These are phyloP conservation scores for Elymus sibiricus DNA, from an alignment of 176 grass and related monocot species.

Conservation along the genomic window DNA sequence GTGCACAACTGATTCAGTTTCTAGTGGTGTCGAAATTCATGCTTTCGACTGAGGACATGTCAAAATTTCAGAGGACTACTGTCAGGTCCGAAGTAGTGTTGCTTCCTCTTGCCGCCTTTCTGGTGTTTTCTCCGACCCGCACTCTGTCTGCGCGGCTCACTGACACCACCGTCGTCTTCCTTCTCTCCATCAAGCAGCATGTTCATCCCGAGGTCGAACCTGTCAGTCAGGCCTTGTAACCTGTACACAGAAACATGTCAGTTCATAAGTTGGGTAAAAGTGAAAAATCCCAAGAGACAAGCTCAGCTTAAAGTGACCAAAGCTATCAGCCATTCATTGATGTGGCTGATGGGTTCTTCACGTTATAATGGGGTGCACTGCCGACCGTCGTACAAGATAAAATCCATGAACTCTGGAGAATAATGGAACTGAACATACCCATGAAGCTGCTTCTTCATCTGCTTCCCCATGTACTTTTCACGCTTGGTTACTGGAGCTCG, in stretches of 20 bases:
- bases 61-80: not conserved
- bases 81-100: constrained; percentile 2
- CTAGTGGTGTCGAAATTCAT: not conserved
- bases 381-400: not conserved
- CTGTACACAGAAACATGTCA: constrained; percentile 16
- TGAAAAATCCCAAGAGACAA: not conserved
- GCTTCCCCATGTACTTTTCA: constrained; percentile 68
- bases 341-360: not conserved
- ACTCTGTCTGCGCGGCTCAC: not conserved
- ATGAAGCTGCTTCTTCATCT: constrained; percentile 57
- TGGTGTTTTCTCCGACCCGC: constrained; percentile 21
- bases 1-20: not conserved
- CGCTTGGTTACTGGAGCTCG: constrained; percentile 72
- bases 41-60: not conserved
- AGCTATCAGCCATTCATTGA: not conserved
- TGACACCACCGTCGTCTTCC: constrained; percentile 12
- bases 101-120: constrained; percentile 39
- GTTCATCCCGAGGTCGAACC: constrained; percentile 42
- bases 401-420: not conserved
- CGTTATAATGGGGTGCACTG: not conserved
- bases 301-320: not conserved
- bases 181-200: constrained; percentile 32
- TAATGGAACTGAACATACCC: constrained; percentile 51
- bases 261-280: not conserved
- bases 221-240: constrained; percentile 32